Conservation (phyloP, 2,329 filamentous ascomycete species). For the Trichoderma sp. region DNA sequence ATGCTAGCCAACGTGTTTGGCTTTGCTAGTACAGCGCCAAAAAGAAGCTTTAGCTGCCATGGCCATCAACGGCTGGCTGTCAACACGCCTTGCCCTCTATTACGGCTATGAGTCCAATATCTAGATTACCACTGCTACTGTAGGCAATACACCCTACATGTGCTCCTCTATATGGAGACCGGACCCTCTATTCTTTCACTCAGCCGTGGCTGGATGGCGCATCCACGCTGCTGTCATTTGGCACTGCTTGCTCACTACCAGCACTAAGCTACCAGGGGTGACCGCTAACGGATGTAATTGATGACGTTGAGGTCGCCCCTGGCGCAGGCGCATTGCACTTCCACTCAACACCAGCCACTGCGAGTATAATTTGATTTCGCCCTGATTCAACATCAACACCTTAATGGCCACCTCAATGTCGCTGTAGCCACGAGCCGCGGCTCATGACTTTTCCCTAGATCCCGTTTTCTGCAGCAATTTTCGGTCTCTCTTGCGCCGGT, state of each 20-base stretch:
- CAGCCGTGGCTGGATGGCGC: neutral
- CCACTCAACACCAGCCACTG: neutral
- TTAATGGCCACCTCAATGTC: constrained; percentile 10
- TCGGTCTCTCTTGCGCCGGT: neutral
- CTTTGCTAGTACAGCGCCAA: neutral
- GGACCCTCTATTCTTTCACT: neutral
- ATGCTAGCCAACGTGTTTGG: neutral
- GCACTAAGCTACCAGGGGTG: neutral
- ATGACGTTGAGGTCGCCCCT: constrained; percentile 13
- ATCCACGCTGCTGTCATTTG: neutral
- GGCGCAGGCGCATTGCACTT: neutral
- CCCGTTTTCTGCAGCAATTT: neutral
- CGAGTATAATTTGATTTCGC: neutral
- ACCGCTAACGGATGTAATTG: neutral
- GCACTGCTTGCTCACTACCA: neutral
- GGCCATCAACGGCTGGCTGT: neutral
- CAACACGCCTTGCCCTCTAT: neutral
- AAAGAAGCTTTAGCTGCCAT: neutral
- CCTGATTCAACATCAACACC: constrained; percentile 20
- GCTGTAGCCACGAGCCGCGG: constrained; percentile 16
- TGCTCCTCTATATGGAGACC: neutral
- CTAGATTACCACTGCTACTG: too few species aligned
- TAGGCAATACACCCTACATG: neutral
- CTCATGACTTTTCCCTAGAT: neutral
- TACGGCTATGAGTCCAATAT: neutral